phyloP scores from a whole-genome alignment of 2,329 filamentous ascomycete genomes.

The Botrytis fabae region DNA sequence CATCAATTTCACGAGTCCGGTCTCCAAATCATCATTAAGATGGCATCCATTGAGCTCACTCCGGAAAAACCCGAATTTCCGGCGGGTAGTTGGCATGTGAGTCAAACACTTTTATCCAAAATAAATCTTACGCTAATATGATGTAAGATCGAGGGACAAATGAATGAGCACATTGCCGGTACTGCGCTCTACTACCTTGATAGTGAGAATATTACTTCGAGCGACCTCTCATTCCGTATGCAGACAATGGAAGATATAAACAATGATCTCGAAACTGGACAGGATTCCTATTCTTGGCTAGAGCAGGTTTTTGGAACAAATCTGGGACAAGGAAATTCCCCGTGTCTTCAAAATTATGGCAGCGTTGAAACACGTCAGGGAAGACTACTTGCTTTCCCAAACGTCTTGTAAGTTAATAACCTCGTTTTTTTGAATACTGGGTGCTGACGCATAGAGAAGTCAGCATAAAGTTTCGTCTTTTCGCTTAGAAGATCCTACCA shows the following conservation, averaged over 20 bases:
- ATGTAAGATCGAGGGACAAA: slow-evolving; percentile 17
- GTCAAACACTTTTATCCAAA: not conserved
- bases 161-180: slow-evolving; percentile 56
- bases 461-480: slow-evolving; percentile 57
- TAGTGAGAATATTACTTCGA: slow-evolving; percentile 49
- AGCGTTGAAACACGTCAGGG: slow-evolving; percentile 43
- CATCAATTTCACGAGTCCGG: slow-evolving; percentile 38
- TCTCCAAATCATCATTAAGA: slow-evolving; percentile 64
- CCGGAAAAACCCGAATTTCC: slow-evolving; percentile 54
- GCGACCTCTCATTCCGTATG: slow-evolving; percentile 47
- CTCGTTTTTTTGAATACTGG: no score
- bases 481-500: slow-evolving; percentile 49
- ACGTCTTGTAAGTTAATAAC: slow-evolving; percentile 28
- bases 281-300: slow-evolving; percentile 29
- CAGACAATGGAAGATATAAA: slow-evolving; percentile 25
- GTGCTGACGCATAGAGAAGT: not conserved
- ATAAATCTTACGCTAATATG: not conserved
- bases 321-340: not conserved
- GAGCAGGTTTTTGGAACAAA: slow-evolving; percentile 28
- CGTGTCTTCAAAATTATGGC: slow-evolving; percentile 45
- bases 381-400: slow-evolving; percentile 49
- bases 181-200: slow-evolving; percentile 54
- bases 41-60: slow-evolving; percentile 59
- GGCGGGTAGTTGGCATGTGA: slow-evolving; percentile 50
- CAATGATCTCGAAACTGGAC: slow-evolving; percentile 3